Evolutionary conservation across 768 basidiomycete species (phyloP).

Genomic region (Serendipita indica): DNA sequence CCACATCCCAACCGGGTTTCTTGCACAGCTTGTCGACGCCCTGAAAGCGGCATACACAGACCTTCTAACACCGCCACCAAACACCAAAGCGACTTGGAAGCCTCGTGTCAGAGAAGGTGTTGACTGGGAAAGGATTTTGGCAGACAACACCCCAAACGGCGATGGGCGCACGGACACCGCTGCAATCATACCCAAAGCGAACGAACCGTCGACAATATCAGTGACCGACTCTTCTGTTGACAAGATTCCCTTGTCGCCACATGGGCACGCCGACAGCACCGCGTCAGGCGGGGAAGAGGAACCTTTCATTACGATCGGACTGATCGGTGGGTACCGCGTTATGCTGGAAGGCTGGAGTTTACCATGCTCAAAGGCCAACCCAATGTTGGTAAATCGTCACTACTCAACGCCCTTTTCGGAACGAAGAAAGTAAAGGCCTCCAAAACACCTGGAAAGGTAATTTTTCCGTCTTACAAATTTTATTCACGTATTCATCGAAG

Average conservation of each 20-base stretch:
- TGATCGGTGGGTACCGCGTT: slow-evolving; percentile 41
- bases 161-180: background rate
- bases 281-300: background rate
- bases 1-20: slow-evolving; percentile 49
- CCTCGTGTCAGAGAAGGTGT: slow-evolving; percentile 48
- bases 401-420: slow-evolving; percentile 85
- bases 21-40: slow-evolving; percentile 46
- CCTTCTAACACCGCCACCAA: slow-evolving; percentile 50
- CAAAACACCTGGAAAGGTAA: slow-evolving; percentile 73
- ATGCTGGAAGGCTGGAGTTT: background rate
- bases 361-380: slow-evolving; percentile 50
- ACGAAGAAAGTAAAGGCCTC: slow-evolving; percentile 63
- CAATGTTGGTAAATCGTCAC: slow-evolving; percentile 88
- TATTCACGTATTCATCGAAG: background rate
- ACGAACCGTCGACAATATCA: background rate
- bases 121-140: slow-evolving; percentile 54
- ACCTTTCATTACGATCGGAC: slow-evolving; percentile 55
- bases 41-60: slow-evolving; percentile 52
- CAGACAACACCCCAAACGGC: background rate
- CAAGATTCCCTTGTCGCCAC: background rate
- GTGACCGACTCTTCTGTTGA: background rate
- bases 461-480: background rate
- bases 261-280: too few species aligned
- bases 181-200: background rate
- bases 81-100: slow-evolving; percentile 42